Percentiles rank a stretch among this genome's conserved stretches.
Conservation (phyloP, 805 yeast species). For the Starmerella ratchasimensis region DNA sequence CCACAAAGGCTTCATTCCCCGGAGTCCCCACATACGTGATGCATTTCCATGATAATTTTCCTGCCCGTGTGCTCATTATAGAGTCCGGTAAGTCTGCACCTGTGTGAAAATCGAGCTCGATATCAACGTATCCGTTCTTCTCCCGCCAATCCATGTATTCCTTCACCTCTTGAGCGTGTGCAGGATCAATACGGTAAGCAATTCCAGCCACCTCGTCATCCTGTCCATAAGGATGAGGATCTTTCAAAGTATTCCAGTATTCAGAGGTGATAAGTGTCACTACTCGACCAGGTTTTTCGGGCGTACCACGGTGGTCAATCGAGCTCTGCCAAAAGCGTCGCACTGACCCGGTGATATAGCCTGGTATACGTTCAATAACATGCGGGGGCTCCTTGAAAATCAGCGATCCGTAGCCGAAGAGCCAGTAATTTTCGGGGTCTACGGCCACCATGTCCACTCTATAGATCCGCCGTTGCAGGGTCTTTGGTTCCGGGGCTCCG, state of each 20-base stretch:
- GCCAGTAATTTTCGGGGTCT: slow-evolving; percentile 36
- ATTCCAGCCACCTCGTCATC: slow-evolving; percentile 52
- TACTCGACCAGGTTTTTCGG: slow-evolving; percentile 76
- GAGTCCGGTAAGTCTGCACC: slow-evolving; percentile 18
- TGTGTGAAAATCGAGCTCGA: slow-evolving; percentile 50
- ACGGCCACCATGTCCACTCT: slow-evolving; percentile 6
- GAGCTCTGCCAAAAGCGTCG: slow-evolving; percentile 88
- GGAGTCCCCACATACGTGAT: slow-evolving; percentile 72
- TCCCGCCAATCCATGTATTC: slow-evolving; percentile 70
- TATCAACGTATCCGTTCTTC: slow-evolving; percentile 73
- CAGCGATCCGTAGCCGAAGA: slow-evolving; percentile 81
- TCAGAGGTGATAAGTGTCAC: slow-evolving; percentile 60
- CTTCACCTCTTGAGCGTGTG: slow-evolving; percentile 44
- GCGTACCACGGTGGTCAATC: slow-evolving; percentile 81
- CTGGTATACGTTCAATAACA: slow-evolving; percentile 48
- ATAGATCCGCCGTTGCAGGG: too few relatives aligned
- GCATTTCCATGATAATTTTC: slow-evolving; percentile 41
- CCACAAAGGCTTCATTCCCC: slow-evolving; percentile 68
- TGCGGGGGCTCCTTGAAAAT: slow-evolving; percentile 83
- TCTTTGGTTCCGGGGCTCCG: too few relatives aligned
- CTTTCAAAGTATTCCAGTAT: slow-evolving; percentile 35
- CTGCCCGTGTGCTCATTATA: neutral
- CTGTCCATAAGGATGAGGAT: slow-evolving; percentile 29
- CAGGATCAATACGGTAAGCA: slow-evolving; percentile 65
- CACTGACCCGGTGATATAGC: slow-evolving; percentile 59